Evolutionary conservation across 768 basidiomycete species (phyloP).

Genomic region (Dentipellis fragilis): DNA sequence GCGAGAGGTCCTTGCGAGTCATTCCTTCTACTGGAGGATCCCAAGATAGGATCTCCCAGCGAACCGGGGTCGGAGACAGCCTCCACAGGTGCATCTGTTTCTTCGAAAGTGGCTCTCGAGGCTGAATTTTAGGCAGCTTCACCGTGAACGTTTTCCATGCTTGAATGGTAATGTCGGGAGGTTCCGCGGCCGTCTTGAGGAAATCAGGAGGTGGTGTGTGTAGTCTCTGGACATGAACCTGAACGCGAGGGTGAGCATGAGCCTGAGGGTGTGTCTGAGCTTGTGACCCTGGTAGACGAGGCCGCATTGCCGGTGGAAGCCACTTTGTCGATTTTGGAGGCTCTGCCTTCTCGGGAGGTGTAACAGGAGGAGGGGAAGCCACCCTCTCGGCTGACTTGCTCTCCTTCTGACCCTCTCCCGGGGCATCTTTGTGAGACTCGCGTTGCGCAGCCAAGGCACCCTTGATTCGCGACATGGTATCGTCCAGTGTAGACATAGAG

Average conservation of each 20-base stretch:
- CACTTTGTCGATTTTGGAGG: conserved; percentile 16
- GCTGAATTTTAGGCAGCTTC: conserved; percentile 26
- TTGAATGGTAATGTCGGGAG: neutral
- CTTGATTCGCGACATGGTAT: conserved; percentile 80
- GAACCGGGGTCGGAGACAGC: conserved; percentile 26
- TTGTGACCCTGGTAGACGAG: neutral
- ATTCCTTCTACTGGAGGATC: conserved; percentile 62
- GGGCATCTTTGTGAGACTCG: neutral
- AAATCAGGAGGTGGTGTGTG: neutral
- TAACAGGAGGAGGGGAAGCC: neutral
- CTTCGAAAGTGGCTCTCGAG: conserved; percentile 32
- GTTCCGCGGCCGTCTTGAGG: neutral
- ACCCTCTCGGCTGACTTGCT: neutral
- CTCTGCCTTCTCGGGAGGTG: neutral
- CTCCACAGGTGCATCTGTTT: conserved; percentile 38
- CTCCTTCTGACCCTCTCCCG: neutral
- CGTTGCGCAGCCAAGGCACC: conserved; percentile 56
- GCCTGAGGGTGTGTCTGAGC: too few species aligned
- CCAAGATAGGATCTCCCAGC: conserved; percentile 62
- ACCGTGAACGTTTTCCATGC: conserved; percentile 7
- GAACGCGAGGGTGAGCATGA: too few species aligned
- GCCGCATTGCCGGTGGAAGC: conserved; percentile 18
- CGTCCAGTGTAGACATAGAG: conserved; percentile 67
- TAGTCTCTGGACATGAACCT: too few species aligned
- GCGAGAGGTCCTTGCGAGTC: conserved; percentile 46